These are phyloP conservation scores for Escovopsis sp. DNA, from an alignment of 2,329 filamentous ascomycete genomes.

Conservation along the genomic window DNA sequence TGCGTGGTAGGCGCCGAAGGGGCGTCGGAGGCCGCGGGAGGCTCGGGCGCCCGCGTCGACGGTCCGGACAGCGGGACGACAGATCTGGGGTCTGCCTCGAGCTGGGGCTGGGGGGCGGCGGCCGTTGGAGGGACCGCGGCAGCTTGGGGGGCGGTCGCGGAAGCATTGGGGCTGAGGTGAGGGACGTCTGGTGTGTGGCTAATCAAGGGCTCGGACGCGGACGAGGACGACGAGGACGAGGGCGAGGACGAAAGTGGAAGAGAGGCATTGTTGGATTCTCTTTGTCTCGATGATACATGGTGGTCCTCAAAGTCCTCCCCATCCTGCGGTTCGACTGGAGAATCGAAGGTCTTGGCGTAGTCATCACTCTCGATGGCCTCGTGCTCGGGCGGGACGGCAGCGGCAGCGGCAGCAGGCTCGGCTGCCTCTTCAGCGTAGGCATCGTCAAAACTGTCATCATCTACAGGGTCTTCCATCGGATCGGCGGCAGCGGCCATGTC, in stretches of 20 bases:
- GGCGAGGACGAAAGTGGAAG: conserved; percentile 5
- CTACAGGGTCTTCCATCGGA: conserved; percentile 23
- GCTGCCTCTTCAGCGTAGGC: conserved; percentile 28
- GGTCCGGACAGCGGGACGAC: conserved; percentile 5
- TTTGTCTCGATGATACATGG: conserved; percentile 30
- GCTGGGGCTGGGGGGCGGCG: conserved; percentile 5
- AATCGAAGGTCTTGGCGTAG: conserved; percentile 37
- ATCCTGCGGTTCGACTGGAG: conserved; percentile 25
- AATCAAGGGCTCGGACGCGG: conserved; percentile 23
- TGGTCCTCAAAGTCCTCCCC: conserved; percentile 21
- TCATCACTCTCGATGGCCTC: conserved; percentile 27
- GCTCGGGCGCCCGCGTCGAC: conserved; percentile 11
- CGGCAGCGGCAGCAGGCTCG: conserved; percentile 7
- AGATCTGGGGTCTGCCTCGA: conserved; percentile 14
- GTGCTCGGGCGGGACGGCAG: conserved; percentile 14
- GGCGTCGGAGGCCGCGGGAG: conserved; percentile 7
- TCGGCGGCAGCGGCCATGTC: conserved; percentile 20
- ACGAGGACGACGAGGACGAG: no score
- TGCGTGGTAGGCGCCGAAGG: conserved; percentile 10
- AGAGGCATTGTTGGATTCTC: conserved; percentile 28
- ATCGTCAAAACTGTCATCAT: conserved; percentile 34
- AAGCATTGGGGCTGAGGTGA: conserved; percentile 19
- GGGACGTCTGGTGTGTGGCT: conserved; percentile 17
- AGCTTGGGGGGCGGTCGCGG: conserved; percentile 12
- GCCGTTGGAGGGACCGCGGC: conserved; percentile 14